A percentile compares a stretch with the other conserved stretches of the same genome.
These are phyloP conservation scores for Prasinococcaceae sp. DNA, from an alignment of 139 green algal species.

Conservation along the genomic window DNA sequence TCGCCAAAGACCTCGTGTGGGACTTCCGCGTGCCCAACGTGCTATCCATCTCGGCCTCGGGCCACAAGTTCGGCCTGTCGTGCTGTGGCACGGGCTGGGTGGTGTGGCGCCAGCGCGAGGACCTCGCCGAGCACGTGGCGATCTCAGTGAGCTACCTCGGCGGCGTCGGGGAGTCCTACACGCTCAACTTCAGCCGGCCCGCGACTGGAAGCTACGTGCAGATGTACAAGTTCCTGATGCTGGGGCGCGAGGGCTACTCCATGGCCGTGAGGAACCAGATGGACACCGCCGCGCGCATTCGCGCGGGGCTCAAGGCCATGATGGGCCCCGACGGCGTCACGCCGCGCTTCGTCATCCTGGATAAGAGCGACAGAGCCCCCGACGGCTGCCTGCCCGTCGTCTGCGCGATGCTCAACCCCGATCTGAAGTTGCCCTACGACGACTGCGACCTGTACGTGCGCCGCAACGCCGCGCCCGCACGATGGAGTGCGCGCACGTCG, in stretches of 20 bases:
- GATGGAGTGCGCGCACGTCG: too few relatives aligned
- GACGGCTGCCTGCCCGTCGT: constrained; percentile 3
- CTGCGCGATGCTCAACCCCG: neutral
- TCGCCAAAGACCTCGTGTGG: constrained; percentile 28
- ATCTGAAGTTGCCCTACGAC: constrained; percentile 2
- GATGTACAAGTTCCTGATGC: neutral
- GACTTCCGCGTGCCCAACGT: constrained; percentile 29
- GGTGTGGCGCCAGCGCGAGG: constrained; percentile 18
- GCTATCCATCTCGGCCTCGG: constrained; percentile 21
- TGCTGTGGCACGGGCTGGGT: constrained; percentile 29
- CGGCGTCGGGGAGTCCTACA: constrained; percentile 11
- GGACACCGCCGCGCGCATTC: neutral
- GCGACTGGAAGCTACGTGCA: neutral
- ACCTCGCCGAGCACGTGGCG: constrained; percentile 26
- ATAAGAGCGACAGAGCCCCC: neutral
- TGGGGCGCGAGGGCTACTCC: constrained; percentile 1
- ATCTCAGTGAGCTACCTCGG: constrained; percentile 32
- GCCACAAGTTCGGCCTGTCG: constrained; percentile 32
- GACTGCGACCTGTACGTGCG: neutral
- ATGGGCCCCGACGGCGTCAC: neutral
- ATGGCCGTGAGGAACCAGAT: neutral
- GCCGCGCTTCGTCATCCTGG: constrained; percentile 3
- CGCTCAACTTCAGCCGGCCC: constrained; percentile 7
- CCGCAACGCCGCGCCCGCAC: too few relatives aligned
- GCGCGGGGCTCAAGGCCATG: neutral